Evolutionary conservation across 805 yeast species (phyloP).

Genomic region (Cyberlindnera saturnus): DNA sequence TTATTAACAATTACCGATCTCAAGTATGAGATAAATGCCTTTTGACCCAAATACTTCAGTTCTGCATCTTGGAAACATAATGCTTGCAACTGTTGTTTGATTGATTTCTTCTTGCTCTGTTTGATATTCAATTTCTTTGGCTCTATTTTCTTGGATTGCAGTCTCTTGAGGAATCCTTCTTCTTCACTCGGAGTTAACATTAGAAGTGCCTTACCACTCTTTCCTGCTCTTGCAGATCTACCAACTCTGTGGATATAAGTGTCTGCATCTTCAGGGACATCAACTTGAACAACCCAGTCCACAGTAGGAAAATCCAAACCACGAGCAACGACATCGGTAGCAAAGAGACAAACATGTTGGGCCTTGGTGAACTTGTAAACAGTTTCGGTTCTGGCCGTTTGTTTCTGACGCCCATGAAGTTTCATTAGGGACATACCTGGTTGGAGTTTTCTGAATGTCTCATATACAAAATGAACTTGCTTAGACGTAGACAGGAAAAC

Average conservation of each 20-base stretch:
- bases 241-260: constrained; percentile 93
- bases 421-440: constrained; percentile 48
- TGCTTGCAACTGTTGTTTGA: constrained; percentile 80
- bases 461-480: constrained; percentile 37
- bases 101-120: constrained; percentile 62
- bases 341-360: constrained; percentile 68
- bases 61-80: constrained; percentile 89
- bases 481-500: constrained; percentile 66
- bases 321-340: constrained; percentile 97
- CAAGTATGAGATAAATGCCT: constrained; percentile 89
- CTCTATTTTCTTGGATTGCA: constrained; percentile 59
- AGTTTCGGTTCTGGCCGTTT: constrained; percentile 74
- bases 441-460: constrained; percentile 24
- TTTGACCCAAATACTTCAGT: constrained; percentile 88
- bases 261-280: constrained; percentile 92
- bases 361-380: constrained; percentile 43
- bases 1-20: constrained; percentile 80
- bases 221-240: constrained; percentile 90
- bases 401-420: constrained; percentile 83
- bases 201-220: constrained; percentile 76
- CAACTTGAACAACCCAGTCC: constrained; percentile 85
- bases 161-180: constrained; percentile 60
- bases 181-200: constrained; percentile 84
- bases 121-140: constrained; percentile 70
- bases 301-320: constrained; percentile 96